A percentile compares a stretch with the other conserved stretches of the same genome.
Conservation (phyloP, 1,139 yeast genomes). For the Kodamaea derodonti region DNA sequence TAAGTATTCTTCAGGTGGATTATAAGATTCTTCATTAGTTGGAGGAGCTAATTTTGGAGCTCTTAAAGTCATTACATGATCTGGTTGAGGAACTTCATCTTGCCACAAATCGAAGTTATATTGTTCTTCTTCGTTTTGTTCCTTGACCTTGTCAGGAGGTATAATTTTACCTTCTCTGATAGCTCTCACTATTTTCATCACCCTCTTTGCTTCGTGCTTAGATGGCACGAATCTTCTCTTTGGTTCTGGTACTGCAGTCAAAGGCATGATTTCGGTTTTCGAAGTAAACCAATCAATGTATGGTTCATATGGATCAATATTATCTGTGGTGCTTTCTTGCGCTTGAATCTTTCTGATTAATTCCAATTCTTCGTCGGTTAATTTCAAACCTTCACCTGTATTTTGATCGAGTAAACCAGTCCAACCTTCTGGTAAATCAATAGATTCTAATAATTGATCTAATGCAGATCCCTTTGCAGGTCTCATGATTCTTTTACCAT, state of each 20-base stretch:
- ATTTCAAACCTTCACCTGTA: constrained; percentile 83
- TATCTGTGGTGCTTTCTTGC: constrained; percentile 80
- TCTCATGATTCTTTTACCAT: constrained; percentile 97
- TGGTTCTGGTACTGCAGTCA: constrained; percentile 93
- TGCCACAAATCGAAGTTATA: constrained; percentile 83
- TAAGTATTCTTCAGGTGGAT: constrained; percentile 95
- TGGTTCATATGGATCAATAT: constrained; percentile 86
- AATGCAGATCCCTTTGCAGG: constrained; percentile 97
- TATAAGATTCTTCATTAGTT: constrained; percentile 92
- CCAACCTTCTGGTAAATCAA: constrained; percentile 97
- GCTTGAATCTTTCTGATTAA: constrained; percentile 80
- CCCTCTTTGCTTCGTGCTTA: constrained; percentile 91
- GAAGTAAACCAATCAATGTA: constrained; percentile 94
- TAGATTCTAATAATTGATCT: constrained; percentile 80
- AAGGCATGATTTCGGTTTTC: constrained; percentile 83
- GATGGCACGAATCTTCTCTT: constrained; percentile 96
- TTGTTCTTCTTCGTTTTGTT: constrained; percentile 48
- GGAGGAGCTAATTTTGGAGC: constrained; percentile 98
- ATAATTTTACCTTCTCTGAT: constrained; percentile 93
- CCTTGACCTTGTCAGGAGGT: constrained; percentile 60
- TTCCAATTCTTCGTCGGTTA: constrained; percentile 87
- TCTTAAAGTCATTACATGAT: constrained; percentile 84
- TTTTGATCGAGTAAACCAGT: constrained; percentile 90
- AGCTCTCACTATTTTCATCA: constrained; percentile 94
- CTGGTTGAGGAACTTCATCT: constrained; percentile 49